phyloP scores from a whole-genome alignment of 345 rosid genomes.

The Brassica carinata region DNA sequence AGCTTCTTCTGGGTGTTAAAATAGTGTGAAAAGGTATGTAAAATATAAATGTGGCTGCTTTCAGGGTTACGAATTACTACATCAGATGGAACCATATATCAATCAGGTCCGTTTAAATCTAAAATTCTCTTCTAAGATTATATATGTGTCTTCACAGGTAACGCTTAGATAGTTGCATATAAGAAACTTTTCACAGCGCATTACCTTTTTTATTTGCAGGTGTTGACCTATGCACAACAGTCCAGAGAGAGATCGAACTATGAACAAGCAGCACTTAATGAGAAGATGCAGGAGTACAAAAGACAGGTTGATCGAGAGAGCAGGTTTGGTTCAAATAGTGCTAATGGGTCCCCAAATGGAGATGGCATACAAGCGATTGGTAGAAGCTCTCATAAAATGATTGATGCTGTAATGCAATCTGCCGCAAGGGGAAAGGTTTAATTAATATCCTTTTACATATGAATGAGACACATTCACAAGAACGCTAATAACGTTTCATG shows the following conservation, averaged over 20 bases:
- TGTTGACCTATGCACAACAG: constrained; percentile 94
- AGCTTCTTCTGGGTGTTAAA: too few relatives aligned
- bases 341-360: constrained; percentile 93
- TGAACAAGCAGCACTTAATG: constrained; percentile 92
- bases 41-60: constrained; percentile 31
- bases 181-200: too few relatives aligned
- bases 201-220: too few relatives aligned
- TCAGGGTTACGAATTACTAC: constrained; percentile 95
- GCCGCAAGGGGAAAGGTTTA: constrained; percentile 95
- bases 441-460: constrained; percentile 19
- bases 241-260: constrained; percentile 96
- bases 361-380: constrained; percentile 95
- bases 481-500: neutral
- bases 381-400: constrained; percentile 99
- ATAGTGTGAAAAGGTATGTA: too few relatives aligned
- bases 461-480: constrained; percentile 13
- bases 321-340: constrained; percentile 77
- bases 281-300: constrained; percentile 96
- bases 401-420: constrained; percentile 98
- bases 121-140: constrained; percentile 17
- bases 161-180: constrained; percentile 37
- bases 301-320: constrained; percentile 97
- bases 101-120: constrained; percentile 63
- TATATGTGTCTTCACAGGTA: neutral
- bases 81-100: constrained; percentile 99